phyloP scores from a whole-genome alignment of 192 early-diverging fungal species.

The Coemansia interrupta region DNA sequence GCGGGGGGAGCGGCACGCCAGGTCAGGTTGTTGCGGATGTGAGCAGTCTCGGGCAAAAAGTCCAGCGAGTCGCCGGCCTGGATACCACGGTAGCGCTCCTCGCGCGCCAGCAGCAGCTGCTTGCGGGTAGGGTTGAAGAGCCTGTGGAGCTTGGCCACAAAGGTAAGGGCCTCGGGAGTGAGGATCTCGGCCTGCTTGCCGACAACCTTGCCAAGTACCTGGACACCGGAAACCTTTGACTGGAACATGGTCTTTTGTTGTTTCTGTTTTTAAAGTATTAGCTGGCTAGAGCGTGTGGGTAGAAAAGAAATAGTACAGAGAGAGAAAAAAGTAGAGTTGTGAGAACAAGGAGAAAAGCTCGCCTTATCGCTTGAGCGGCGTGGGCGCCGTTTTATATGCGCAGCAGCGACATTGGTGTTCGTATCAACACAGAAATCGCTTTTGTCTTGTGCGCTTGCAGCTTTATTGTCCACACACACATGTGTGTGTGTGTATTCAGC shows the following conservation, averaged over 20 bases:
- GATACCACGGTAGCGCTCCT: conserved; percentile 72
- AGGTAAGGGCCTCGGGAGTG: conserved; percentile 73
- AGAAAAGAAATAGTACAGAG: conserved; percentile 13
- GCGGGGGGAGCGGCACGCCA: conserved; percentile 89
- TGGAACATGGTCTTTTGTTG: conserved; percentile 32
- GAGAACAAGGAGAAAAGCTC: background rate
- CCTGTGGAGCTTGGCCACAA: conserved; percentile 87
- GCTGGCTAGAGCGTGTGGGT: background rate
- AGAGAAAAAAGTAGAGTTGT: conserved; percentile 3
- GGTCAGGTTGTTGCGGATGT: conserved; percentile 83
- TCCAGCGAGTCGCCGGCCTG: conserved; percentile 81
- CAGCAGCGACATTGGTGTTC: too few species aligned
- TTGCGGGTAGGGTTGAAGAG: conserved; percentile 88
- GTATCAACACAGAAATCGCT: too few species aligned
- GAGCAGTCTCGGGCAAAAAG: conserved; percentile 88
- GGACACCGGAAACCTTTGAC: conserved; percentile 66
- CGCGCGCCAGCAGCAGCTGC: conserved; percentile 76
- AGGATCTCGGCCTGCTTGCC: conserved; percentile 72
- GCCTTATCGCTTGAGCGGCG: too few species aligned
- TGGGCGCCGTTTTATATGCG: too few species aligned
- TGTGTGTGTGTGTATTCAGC: background rate
- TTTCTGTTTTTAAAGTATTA: background rate
- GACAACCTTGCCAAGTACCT: conserved; percentile 65
- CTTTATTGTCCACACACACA: background rate
- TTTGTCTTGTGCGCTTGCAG: too few species aligned